Evolutionary conservation across 345 rosid genomes (phyloP).

Genomic region (Hypericum perforatum): DNA sequence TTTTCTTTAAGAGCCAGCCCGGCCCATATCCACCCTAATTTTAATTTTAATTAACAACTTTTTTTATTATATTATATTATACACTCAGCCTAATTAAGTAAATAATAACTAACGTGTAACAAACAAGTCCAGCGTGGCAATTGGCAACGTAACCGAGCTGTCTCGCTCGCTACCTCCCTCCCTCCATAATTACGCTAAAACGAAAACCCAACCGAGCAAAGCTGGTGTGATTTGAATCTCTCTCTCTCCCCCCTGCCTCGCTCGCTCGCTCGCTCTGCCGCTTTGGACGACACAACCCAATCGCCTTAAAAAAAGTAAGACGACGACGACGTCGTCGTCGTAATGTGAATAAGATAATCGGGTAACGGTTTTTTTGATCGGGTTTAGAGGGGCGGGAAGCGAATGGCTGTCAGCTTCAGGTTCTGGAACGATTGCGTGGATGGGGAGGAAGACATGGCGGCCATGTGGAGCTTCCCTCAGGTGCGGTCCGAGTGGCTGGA

Average conservation of each 20-base stretch:
- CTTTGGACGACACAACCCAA: too few species aligned
- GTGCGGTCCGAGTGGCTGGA: constrained; percentile 73
- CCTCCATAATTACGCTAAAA: not conserved
- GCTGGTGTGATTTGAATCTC: too few species aligned
- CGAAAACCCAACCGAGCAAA: too few species aligned
- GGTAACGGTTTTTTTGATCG: not conserved
- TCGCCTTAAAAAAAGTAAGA: too few species aligned
- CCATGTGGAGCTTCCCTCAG: constrained; percentile 73
- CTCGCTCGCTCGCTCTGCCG: too few species aligned
- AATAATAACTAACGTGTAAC: too few species aligned
- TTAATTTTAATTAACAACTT: too few species aligned
- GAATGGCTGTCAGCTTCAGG: constrained; percentile 63
- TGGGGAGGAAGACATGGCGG: constrained; percentile 48
- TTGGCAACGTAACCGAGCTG: not conserved
- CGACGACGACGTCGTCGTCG: not conserved
- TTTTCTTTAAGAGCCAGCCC: not conserved
- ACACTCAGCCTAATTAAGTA: too few species aligned
- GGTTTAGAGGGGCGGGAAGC: constrained; percentile 7
- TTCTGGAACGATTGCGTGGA: constrained; percentile 86
- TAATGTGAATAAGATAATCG: not conserved
- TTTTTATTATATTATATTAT: too few species aligned
- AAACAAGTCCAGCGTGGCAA: too few species aligned
- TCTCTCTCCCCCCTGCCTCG: too few species aligned
- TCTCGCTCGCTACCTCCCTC: not conserved
- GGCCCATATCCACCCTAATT: too few species aligned